phyloP scores from a whole-genome alignment of 2,329 filamentous ascomycete genomes.

The Diaporthe sp. region DNA sequence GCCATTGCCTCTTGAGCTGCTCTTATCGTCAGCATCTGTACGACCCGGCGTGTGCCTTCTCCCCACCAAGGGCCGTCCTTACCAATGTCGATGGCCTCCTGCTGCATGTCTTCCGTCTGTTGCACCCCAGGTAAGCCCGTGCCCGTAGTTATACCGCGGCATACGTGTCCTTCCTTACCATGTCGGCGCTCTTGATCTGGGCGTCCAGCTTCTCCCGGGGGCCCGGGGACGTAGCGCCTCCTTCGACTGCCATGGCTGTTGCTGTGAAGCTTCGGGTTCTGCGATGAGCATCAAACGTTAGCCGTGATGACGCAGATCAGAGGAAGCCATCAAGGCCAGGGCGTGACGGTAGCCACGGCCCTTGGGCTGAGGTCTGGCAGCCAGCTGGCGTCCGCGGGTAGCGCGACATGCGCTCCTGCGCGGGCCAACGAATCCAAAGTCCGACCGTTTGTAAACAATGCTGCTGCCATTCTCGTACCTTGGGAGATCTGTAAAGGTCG shows the following conservation, averaged over 20 bases:
- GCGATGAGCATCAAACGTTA: neutral
- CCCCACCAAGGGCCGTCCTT: constrained; percentile 56
- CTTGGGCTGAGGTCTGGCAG: neutral
- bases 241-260: constrained; percentile 36
- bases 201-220: constrained; percentile 85
- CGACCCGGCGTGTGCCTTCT: neutral
- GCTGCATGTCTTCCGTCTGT: constrained; percentile 97
- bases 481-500: neutral
- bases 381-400: neutral
- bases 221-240: constrained; percentile 56
- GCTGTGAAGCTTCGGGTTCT: neutral
- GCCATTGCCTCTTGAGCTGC: constrained; percentile 73
- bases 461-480: constrained; percentile 2
- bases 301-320: constrained; percentile 11
- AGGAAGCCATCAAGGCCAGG: neutral
- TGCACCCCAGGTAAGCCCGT: constrained; percentile 19
- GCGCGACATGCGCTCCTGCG: neutral
- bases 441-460: neutral
- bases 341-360: neutral
- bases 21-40: constrained; percentile 2
- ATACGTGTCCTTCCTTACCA: constrained; percentile 73
- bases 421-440: neutral
- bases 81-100: constrained; percentile 96
- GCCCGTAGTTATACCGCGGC: neutral
- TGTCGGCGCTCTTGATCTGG: constrained; percentile 97